Conservation (phyloP, 2,329 filamentous ascomycete genomes). For the Pseudopyrenochaeta lycopersici region DNA sequence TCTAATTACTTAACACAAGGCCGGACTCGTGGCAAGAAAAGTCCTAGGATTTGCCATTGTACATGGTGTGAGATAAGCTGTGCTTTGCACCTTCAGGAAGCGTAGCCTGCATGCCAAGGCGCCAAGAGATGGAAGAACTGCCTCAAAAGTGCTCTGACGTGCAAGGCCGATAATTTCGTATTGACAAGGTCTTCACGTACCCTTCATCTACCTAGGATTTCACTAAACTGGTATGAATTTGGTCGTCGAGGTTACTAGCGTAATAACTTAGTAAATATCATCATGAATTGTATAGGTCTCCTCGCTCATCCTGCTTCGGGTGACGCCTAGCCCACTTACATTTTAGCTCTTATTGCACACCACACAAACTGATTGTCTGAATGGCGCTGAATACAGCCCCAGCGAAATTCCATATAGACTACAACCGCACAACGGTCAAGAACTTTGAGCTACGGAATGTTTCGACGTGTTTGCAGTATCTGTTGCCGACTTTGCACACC, state of each 20-base stretch:
- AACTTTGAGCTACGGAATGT: conserved; percentile 1
- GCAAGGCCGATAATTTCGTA: not conserved
- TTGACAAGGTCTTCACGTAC: not conserved
- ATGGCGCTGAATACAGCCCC: not conserved
- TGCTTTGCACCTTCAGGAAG: not conserved
- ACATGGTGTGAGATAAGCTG: not conserved
- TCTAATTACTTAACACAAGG: not conserved
- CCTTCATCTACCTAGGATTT: not conserved
- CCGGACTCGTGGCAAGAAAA: not conserved
- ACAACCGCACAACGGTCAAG: not conserved
- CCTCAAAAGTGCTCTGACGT: not conserved
- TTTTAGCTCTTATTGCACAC: not conserved
- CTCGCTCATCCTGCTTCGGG: not conserved
- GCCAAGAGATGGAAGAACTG: not conserved
- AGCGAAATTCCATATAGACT: not conserved
- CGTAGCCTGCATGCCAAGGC: not conserved
- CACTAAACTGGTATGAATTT: not conserved
- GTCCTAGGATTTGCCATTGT: not conserved
- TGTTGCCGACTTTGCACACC: not conserved
- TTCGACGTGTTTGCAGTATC: not conserved
- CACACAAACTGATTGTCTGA: not conserved
- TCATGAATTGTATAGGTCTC: not conserved
- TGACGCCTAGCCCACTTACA: not conserved
- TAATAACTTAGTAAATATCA: not conserved
- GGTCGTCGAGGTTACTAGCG: not conserved